Evolutionary conservation across 768 basidiomycete species (phyloP).

Genomic region (Stropharia rugosoannulata): DNA sequence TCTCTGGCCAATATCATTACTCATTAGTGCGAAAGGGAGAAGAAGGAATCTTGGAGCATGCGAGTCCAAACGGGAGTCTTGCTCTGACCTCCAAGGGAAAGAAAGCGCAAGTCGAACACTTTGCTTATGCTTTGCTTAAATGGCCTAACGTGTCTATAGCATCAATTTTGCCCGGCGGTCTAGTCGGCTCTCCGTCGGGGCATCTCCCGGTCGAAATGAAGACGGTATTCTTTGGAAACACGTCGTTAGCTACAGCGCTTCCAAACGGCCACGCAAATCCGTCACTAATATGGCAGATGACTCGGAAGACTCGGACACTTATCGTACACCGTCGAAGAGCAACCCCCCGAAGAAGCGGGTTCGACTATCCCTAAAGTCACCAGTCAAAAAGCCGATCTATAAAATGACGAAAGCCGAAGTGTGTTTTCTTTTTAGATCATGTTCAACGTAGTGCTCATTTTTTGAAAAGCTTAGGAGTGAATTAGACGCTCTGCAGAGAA

Average conservation of each 20-base stretch:
- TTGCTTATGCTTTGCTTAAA: no score
- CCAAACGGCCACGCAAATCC: constrained; percentile 24
- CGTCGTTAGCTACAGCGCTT: constrained; percentile 19
- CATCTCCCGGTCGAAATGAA: constrained; percentile 22
- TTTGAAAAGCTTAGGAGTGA: constrained; percentile 6
- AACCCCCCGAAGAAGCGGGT: constrained; percentile 7
- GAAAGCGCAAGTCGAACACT: constrained; percentile 37
- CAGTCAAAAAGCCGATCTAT: constrained; percentile 21
- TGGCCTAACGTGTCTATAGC: not conserved
- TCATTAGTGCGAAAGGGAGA: constrained; percentile 30
- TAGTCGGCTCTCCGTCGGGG: constrained; percentile 18
- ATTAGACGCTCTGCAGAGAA: not conserved
- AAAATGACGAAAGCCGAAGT: constrained; percentile 45
- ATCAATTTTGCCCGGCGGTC: constrained; percentile 12
- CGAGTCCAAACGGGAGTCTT: constrained; percentile 34
- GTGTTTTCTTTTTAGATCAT: not conserved
- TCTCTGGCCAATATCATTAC: not conserved
- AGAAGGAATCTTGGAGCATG: constrained; percentile 39
- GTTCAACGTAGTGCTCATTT: not conserved
- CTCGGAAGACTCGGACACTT: constrained; percentile 1
- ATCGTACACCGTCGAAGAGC: constrained; percentile 3
- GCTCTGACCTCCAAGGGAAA: constrained; percentile 42
- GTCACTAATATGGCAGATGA: not conserved
- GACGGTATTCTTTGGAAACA: constrained; percentile 40
- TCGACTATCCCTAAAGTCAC: constrained; percentile 1